phyloP scores from a whole-genome alignment of 768 basidiomycete species.

The Coprinopsis cinerea region DNA sequence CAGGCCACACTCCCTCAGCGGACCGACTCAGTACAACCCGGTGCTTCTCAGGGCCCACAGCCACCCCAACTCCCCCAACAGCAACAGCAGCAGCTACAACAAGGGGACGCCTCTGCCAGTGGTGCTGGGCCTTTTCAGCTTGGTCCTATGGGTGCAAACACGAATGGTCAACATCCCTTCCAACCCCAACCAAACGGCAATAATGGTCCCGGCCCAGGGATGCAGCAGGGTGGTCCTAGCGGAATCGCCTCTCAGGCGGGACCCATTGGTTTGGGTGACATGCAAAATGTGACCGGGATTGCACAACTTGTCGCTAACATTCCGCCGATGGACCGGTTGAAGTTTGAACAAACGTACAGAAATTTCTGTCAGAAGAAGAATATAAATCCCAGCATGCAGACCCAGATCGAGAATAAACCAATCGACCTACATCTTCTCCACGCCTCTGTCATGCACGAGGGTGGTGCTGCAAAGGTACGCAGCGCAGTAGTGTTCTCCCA shows the following conservation, averaged over 20 bases:
- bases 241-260: not conserved
- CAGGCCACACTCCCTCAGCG: constrained; percentile 8
- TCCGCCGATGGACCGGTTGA: constrained; percentile 42
- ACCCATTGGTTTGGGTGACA: not conserved
- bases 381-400: constrained; percentile 32
- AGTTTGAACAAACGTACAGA: constrained; percentile 49
- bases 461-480: constrained; percentile 45
- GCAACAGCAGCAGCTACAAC: too few relatives aligned
- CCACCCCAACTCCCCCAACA: constrained; percentile 4
- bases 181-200: constrained; percentile 1
- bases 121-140: constrained; percentile 9
- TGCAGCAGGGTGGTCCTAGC: constrained; percentile 5
- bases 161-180: constrained; percentile 9
- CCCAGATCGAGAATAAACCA: constrained; percentile 45
- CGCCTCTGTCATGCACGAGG: constrained; percentile 50
- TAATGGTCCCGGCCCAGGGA: constrained; percentile 2
- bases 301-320: constrained; percentile 14
- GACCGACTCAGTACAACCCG: constrained; percentile 5
- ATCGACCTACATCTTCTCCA: constrained; percentile 63
- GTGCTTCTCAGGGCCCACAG: constrained; percentile 6
- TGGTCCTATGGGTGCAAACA: constrained; percentile 7
- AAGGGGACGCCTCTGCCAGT: constrained; percentile 1
- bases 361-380: constrained; percentile 39
- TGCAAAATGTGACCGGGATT: not conserved
- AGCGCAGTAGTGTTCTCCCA: not conserved